These are phyloP conservation scores for Pseudogymnoascus sp. DNA, from an alignment of 2,329 filamentous ascomycete genomes.

Conservation along the genomic window DNA sequence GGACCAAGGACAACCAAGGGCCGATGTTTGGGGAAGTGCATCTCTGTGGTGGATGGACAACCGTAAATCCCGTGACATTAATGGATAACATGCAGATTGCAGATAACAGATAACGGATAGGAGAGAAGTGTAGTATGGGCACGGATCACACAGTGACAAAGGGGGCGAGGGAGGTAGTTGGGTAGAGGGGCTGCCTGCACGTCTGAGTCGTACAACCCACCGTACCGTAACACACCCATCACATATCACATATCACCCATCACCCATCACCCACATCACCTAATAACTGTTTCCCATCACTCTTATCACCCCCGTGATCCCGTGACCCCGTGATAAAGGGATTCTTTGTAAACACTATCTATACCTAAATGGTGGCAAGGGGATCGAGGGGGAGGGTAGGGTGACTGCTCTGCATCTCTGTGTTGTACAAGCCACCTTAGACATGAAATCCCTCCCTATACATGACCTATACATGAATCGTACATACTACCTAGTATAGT, in stretches of 20 bases:
- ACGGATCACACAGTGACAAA: background rate
- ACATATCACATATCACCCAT: background rate
- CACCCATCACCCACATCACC: background rate
- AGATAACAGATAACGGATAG: no score
- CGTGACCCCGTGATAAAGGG: background rate
- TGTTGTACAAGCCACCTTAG: background rate
- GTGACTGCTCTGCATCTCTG: background rate
- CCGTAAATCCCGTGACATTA: background rate
- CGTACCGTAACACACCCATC: background rate
- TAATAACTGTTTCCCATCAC: background rate
- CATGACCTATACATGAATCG: no score
- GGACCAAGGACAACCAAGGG: background rate
- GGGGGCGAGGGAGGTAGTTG: background rate
- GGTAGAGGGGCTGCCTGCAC: background rate
- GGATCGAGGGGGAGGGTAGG: background rate
- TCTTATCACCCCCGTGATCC: background rate
- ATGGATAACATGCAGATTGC: background rate
- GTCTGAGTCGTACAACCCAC: background rate
- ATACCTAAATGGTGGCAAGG: background rate
- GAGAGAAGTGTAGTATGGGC: background rate
- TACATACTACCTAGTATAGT: no score
- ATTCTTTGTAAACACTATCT: background rate
- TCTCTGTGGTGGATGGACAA: slow-evolving; percentile 1
- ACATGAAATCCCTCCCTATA: no score
- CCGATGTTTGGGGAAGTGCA: background rate